Conservation (phyloP, 129 eudicot species). For the Oenanthe sinensis region DNA sequence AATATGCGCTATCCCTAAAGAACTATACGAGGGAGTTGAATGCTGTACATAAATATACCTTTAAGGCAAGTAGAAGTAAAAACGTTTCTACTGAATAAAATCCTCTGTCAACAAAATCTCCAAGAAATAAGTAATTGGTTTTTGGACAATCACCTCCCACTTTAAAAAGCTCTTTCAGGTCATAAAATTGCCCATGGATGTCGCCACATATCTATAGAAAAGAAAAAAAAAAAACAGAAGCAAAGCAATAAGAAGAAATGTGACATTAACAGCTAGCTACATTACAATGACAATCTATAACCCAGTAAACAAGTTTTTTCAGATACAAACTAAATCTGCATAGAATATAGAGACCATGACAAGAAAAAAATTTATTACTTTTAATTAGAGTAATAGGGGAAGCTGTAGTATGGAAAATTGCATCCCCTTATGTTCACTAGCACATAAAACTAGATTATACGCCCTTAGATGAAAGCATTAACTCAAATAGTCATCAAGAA, state of each 20-base stretch:
- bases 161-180: conserved; percentile 96
- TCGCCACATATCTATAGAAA: conserved; percentile 85
- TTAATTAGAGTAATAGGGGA: neutral
- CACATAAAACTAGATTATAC: neutral
- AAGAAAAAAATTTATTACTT: neutral
- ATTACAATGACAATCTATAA: neutral
- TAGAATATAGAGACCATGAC: neutral
- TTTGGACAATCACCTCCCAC: conserved; percentile 99
- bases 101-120: conserved; percentile 99
- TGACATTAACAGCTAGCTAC: neutral
- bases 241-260: conserved; percentile 1
- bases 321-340: neutral
- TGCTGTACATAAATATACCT: conserved; percentile 34
- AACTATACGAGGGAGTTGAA: neutral
- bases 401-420: neutral
- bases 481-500: neutral
- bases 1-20: neutral
- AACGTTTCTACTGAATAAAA: conserved; percentile 97
- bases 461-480: neutral
- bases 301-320: neutral
- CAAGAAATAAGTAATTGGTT: conserved; percentile 97
- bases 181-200: conserved; percentile 97
- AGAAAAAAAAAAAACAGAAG: conserved; percentile 9
- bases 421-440: neutral
- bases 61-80: conserved; percentile 86